phyloP scores from a whole-genome alignment of 352 stramenopile species.

The Pythium catenulatum region DNA sequence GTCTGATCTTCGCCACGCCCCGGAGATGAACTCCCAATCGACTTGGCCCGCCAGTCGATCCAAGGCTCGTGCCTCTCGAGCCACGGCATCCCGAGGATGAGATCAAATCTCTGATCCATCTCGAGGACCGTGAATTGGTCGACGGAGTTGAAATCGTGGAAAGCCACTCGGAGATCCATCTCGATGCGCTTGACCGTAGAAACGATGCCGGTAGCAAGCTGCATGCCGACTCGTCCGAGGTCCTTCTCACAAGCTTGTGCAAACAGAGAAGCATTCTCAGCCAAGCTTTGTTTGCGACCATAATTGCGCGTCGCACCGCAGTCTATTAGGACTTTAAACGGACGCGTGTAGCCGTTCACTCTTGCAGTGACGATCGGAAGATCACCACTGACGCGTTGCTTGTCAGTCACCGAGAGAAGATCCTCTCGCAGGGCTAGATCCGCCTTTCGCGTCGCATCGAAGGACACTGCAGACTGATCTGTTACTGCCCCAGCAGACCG shows the following conservation, averaged over 20 bases:
- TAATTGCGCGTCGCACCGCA: conserved; percentile 6
- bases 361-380: conserved; percentile 19
- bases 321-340: conserved; percentile 35
- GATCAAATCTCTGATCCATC: conserved; percentile 27
- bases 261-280: conserved; percentile 11
- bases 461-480: conserved; percentile 14
- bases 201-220: not conserved
- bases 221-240: not conserved
- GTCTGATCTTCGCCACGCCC: not conserved
- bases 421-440: conserved; percentile 43
- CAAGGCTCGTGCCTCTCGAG: conserved; percentile 29
- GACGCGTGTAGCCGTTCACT: conserved; percentile 10
- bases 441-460: no score
- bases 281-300: conserved; percentile 16
- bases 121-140: not conserved
- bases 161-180: not conserved
- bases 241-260: conserved; percentile 16
- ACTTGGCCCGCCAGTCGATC: conserved; percentile 45
- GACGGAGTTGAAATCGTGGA: conserved; percentile 17
- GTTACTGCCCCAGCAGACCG: conserved; percentile 48
- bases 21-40: conserved; percentile 14
- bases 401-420: conserved; percentile 12
- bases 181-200: not conserved
- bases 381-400: conserved; percentile 16
- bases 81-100: conserved; percentile 55